Evolutionary conservation across 768 basidiomycete species (phyloP).

Genomic region (Mycena latifolia): DNA sequence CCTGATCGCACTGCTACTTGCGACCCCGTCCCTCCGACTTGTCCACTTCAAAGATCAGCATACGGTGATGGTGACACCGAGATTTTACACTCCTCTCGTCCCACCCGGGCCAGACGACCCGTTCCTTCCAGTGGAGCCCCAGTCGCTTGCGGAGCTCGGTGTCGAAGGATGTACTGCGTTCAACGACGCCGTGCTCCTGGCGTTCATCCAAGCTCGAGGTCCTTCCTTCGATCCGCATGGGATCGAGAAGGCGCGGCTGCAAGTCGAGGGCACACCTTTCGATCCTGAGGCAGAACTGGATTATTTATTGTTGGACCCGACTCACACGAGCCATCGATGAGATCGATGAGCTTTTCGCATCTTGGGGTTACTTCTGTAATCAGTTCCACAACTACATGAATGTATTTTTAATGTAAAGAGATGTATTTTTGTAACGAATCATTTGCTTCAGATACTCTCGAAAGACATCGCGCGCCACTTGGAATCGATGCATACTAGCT

Average conservation of each 20-base stretch:
- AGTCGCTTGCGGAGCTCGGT: conserved; percentile 24
- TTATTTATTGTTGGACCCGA: not conserved
- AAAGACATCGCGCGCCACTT: too few species aligned
- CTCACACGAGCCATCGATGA: too few species aligned
- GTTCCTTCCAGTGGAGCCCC: conserved; percentile 8
- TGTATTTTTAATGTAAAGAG: too few species aligned
- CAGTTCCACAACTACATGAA: too few species aligned
- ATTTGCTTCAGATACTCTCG: too few species aligned
- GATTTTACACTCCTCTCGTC: conserved; percentile 7
- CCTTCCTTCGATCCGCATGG: conserved; percentile 19
- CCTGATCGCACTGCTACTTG: conserved; percentile 25
- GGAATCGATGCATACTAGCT: too few species aligned
- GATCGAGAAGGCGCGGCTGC: conserved; percentile 20
- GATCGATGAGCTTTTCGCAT: too few species aligned
- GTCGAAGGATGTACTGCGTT: not conserved
- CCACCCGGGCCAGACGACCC: conserved; percentile 8
- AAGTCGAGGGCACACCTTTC: too few species aligned
- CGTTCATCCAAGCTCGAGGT: not conserved
- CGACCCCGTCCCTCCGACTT: conserved; percentile 26
- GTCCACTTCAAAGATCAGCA: conserved; percentile 19
- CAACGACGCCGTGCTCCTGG: not conserved
- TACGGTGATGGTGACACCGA: conserved; percentile 21
- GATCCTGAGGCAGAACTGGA: conserved; percentile 21
- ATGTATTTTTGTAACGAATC: too few species aligned
- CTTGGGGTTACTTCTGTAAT: too few species aligned